Evolutionary conservation across 2,329 filamentous ascomycete genomes (phyloP).

Genomic region (Alternaria longipes): DNA sequence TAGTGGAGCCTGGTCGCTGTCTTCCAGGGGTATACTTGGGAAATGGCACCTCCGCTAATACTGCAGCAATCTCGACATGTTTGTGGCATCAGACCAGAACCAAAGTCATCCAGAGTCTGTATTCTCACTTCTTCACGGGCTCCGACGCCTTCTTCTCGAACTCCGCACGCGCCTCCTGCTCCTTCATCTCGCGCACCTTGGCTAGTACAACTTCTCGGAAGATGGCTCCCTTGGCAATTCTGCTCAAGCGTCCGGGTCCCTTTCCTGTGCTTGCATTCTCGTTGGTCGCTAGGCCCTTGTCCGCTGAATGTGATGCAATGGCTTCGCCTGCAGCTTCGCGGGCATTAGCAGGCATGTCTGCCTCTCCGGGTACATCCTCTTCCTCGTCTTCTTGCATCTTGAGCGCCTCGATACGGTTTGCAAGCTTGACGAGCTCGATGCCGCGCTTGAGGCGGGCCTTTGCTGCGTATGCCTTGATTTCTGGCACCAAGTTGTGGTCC

Average conservation of each 20-base stretch:
- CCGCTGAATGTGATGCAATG: constrained; percentile 44
- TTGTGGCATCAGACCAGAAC: constrained; percentile 19
- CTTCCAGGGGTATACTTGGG: constrained; percentile 43
- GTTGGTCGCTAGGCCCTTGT: constrained; percentile 42
- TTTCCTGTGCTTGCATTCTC: constrained; percentile 49
- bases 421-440: constrained; percentile 94
- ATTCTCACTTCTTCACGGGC: constrained; percentile 36
- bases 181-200: constrained; percentile 92
- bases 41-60: constrained; percentile 33
- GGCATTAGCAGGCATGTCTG: constrained; percentile 70
- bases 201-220: constrained; percentile 94
- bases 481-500: constrained; percentile 95
- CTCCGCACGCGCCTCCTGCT: constrained; percentile 78
- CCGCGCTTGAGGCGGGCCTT: constrained; percentile 90
- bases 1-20: constrained; percentile 28
- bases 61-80: constrained; percentile 32
- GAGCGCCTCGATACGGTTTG: constrained; percentile 93
- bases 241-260: constrained; percentile 61
- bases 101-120: neutral
- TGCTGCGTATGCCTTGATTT: constrained; percentile 93
- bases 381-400: constrained; percentile 93
- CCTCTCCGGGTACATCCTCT: constrained; percentile 68
- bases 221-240: constrained; percentile 73
- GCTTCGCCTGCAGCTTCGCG: constrained; percentile 64
- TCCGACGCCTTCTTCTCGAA: constrained; percentile 66